Base-by-base conservation (phyloP, 257 asterid species). In the Paulownia fortunei region DNA sequence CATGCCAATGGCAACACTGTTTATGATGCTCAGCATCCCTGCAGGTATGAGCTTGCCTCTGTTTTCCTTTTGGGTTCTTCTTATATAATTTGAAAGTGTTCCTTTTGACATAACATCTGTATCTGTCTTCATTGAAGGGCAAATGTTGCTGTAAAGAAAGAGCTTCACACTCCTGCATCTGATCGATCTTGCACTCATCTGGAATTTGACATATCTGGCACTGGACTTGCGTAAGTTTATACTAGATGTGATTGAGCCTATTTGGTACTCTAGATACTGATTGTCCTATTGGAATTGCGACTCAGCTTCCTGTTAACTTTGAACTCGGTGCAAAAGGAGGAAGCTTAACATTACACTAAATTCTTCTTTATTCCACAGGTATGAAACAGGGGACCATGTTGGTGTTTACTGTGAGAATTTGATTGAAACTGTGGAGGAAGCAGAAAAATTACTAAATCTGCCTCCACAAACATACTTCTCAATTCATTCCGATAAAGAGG, bases 321-420 rank as follows among this genome's bases (percentile, higher is more conserved):
- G 65, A 76, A 44, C 52, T 60, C 13, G 15, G 24, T 79, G 72
- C 62, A 32, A 47, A 63, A 44, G 1, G 27, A 54, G 47, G 72
- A 30, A 61, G 19, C 41, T 39, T 64, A 47, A 67, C 19, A 13
- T 58, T 42, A 10, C 4, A 37, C 54, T 77, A 32, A 52, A 51
- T 60, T 72, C 56, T 58, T 60, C 72, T 61, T 69, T 60, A 16
- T 37, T 82, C 54, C 68, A 46, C 89, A 95, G 99, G 55, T 93
- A 95, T 68, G 98, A 90, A 89, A 95, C 99, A 19, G 99, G 99
- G 42, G 99, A 95, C 79, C 99, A 95, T 81, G 97, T 93, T 75
- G 98, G 99, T 61, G 97, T 95, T 62, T 89, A 79, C 83, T 89
- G 96, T 76, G 98, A 95, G 72, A 95, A 95, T 84, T 76, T 80